Evolutionary conservation across 1,284 basidiomycete genomes (phyloP).

Genomic region (Sanghuangporus sanghuang): DNA sequence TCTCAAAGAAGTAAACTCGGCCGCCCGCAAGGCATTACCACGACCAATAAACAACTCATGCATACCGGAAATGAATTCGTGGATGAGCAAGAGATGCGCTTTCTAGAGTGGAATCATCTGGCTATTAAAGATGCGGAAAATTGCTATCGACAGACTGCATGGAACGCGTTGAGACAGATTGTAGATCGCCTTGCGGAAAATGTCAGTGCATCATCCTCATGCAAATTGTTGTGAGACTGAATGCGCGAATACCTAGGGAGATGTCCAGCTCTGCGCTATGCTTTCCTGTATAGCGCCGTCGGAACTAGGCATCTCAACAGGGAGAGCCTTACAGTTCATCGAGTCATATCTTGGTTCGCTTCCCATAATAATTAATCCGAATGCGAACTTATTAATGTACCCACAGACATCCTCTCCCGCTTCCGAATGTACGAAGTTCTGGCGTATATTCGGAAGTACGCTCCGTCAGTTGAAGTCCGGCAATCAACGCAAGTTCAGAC

Average conservation of each 20-base stretch:
- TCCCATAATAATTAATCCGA: background rate
- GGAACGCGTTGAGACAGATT: slow-evolving; percentile 49
- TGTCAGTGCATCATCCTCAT: slow-evolving; percentile 31
- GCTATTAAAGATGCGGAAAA: slow-evolving; percentile 47
- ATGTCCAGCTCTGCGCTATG: slow-evolving; percentile 73
- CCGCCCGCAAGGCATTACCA: slow-evolving; percentile 8
- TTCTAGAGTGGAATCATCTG: slow-evolving; percentile 24
- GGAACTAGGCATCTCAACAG: slow-evolving; percentile 45
- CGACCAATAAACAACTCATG: background rate
- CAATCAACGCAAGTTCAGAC: slow-evolving; percentile 57
- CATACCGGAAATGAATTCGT: slow-evolving; percentile 18
- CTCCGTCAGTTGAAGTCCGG: slow-evolving; percentile 42
- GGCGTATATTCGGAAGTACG: slow-evolving; percentile 67
- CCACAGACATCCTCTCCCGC: slow-evolving; percentile 54
- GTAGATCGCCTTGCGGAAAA: slow-evolving; percentile 59
- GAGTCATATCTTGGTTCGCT: slow-evolving; percentile 65
- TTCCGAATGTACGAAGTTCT: slow-evolving; percentile 56
- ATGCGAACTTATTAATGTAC: background rate
- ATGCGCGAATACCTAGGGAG: slow-evolving; percentile 41
- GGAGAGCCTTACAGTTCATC: slow-evolving; percentile 47
- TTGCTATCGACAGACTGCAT: slow-evolving; percentile 46
- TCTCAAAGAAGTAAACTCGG: slow-evolving; percentile 13
- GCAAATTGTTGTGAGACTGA: background rate
- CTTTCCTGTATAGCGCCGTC: slow-evolving; percentile 51
- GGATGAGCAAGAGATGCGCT: slow-evolving; percentile 32